Evolutionary conservation across 352 stramenopile species (phyloP).

Genomic region (Halophytophthora batemanensis): DNA sequence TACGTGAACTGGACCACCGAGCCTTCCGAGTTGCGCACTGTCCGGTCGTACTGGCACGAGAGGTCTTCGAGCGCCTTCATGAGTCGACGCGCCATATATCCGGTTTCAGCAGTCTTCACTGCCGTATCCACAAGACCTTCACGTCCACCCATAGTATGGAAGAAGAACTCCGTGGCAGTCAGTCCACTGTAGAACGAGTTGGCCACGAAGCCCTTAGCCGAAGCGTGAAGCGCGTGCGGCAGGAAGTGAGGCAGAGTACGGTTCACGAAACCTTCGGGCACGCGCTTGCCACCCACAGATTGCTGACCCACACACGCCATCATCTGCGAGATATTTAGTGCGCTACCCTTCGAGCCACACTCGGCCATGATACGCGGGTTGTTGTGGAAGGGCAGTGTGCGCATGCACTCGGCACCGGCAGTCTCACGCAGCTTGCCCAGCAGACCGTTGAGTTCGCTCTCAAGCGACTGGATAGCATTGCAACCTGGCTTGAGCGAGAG

Average conservation of each 20-base stretch:
- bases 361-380: slow-evolving; percentile 97
- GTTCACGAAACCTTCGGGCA: slow-evolving; percentile 98
- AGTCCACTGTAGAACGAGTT: slow-evolving; percentile 99
- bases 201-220: slow-evolving; percentile 98
- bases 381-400: slow-evolving; percentile 97
- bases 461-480: slow-evolving; percentile 96
- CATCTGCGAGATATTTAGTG: slow-evolving; percentile 99
- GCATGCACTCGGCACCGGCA: slow-evolving; percentile 97
- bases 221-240: slow-evolving; percentile 91
- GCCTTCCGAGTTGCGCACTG: slow-evolving; percentile 85
- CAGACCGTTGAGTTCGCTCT: slow-evolving; percentile 98
- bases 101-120: slow-evolving; percentile 99
- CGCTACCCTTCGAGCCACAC: slow-evolving; percentile 98
- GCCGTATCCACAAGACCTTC: slow-evolving; percentile 99
- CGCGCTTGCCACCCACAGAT: slow-evolving; percentile 97
- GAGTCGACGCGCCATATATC: slow-evolving; percentile 98
- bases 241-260: slow-evolving; percentile 97
- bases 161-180: slow-evolving; percentile 99
- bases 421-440: slow-evolving; percentile 97
- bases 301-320: slow-evolving; percentile 99
- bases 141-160: slow-evolving; percentile 99
- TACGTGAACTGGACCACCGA: slow-evolving; percentile 99
- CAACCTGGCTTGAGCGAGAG: slow-evolving; percentile 96
- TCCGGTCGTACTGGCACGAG: slow-evolving; percentile 93
- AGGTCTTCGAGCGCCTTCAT: slow-evolving; percentile 99